Base-by-base conservation (phyloP, 345 rosid species). In the Hibiscus trionum region DNA sequence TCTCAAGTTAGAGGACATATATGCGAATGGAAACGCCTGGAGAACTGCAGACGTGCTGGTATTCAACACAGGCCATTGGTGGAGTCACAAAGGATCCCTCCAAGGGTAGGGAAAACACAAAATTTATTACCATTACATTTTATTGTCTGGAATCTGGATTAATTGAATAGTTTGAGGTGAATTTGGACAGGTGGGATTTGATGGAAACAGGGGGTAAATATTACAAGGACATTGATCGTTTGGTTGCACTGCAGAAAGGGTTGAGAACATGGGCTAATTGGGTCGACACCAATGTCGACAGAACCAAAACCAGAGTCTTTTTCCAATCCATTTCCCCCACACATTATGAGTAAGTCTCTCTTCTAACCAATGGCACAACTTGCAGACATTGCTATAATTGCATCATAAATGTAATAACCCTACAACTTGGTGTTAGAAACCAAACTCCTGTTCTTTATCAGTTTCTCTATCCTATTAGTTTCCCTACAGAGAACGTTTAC, bases 41-140 rank as follows among this genome's bases (percentile, higher is more conserved):
- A 79, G 74, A 4, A 72, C 77, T 2, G 96, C 86, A 2, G 94
- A 95, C 72, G 84, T 95, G 10, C 81, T 95, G 70, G 73, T 81
- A 14, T 95, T 95, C 50, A 90, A 95, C 86, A 95, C 97, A 0
- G 99, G 99, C 11, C 99, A 95, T 52, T 95, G 99, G 98, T 95
- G 99, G 99, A 88, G 66, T 64, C 99, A 95, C 73, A 65, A 78
- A 56, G 94, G 96, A 4, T 78, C 89, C 73, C 86, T 84, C 75
- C 93, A 90, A 81, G 97, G 90, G 97, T 91, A 26, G 17, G 19
- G 9, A 21, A 15, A 31, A 7, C 24, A 52, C 3, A 52, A 16
- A 16, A 52, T 7, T 52, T 44, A 44, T 44, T 7, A 39, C 44
- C 44, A 39, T 39, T 39, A 39, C 44, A 39, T 39, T 39, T 39